Conservation (phyloP, 164 flowering plant genomes). For the Brasenia schreberi region DNA sequence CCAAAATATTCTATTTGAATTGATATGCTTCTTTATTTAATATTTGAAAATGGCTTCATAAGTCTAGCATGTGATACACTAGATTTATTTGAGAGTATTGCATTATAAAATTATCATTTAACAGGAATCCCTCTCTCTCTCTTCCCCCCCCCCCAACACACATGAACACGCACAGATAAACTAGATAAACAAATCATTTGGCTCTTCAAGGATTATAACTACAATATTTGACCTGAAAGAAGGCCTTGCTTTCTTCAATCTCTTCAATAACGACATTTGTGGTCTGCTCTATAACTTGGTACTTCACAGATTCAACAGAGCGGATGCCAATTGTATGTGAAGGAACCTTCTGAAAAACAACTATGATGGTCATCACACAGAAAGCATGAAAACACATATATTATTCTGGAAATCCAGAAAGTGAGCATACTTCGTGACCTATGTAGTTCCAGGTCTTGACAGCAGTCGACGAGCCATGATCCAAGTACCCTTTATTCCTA, state of each 20-base stretch:
- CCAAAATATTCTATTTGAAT: no score
- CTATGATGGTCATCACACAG: not conserved
- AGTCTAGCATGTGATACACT: no score
- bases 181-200: no score
- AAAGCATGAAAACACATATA: not conserved
- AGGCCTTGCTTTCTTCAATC: conserved; percentile 96
- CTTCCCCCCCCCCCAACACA: no score
- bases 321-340: conserved; percentile 61
- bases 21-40: no score
- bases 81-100: no score
- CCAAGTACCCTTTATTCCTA: conserved; percentile 39
- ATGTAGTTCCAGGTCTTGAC: conserved; percentile 68
- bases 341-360: conserved; percentile 47
- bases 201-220: no score
- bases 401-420: not conserved
- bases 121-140: no score
- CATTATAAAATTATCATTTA: no score
- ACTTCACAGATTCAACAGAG: conserved; percentile 65
- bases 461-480: conserved; percentile 32
- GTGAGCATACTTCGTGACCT: conserved; percentile 59
- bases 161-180: no score
- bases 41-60: no score
- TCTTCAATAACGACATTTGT: conserved; percentile 66
- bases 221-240: conserved; percentile 60
- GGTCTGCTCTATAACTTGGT: conserved; percentile 46